These are phyloP conservation scores for Mycena maculata DNA, from an alignment of 768 basidiomycete genomes.

Conservation along the genomic window DNA sequence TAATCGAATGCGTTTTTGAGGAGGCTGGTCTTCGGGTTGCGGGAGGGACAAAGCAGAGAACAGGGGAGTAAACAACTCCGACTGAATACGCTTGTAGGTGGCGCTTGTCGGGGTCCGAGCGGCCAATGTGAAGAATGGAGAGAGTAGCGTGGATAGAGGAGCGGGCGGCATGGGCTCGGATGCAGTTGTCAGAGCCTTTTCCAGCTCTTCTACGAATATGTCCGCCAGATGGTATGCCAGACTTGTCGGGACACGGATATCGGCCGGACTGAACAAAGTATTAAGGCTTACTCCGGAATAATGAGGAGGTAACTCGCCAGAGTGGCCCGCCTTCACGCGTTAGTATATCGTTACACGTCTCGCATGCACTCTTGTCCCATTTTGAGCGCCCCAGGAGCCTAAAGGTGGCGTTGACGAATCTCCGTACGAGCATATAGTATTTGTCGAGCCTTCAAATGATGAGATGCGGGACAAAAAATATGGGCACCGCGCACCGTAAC, in stretches of 20 bases:
- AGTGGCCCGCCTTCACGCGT: constrained; percentile 79
- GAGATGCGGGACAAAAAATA: constrained; percentile 20
- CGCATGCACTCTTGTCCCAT: constrained; percentile 71
- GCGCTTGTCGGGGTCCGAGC: constrained; percentile 72
- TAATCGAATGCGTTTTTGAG: constrained; percentile 61
- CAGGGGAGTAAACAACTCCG: constrained; percentile 76
- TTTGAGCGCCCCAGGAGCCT: constrained; percentile 74
- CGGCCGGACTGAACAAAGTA: constrained; percentile 62
- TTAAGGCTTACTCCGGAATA: constrained; percentile 1
- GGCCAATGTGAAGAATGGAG: constrained; percentile 79
- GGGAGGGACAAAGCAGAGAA: constrained; percentile 60
- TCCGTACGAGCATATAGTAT: constrained; percentile 93
- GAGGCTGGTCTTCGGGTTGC: constrained; percentile 51
- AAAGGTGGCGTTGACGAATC: constrained; percentile 89
- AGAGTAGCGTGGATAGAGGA: constrained; percentile 66
- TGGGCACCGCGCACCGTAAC: constrained; percentile 68
- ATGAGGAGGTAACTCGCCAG: constrained; percentile 61
- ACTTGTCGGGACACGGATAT: constrained; percentile 79
- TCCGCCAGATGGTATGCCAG: constrained; percentile 90
- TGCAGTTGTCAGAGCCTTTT: constrained; percentile 63
- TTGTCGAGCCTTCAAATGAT: constrained; percentile 84
- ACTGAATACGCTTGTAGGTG: constrained; percentile 80
- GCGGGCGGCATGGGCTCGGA: constrained; percentile 48
- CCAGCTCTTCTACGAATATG: constrained; percentile 90
- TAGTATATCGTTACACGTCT: constrained; percentile 78